Conservation (phyloP, 805 yeast genomes). For the Spathaspora arborariae region DNA sequence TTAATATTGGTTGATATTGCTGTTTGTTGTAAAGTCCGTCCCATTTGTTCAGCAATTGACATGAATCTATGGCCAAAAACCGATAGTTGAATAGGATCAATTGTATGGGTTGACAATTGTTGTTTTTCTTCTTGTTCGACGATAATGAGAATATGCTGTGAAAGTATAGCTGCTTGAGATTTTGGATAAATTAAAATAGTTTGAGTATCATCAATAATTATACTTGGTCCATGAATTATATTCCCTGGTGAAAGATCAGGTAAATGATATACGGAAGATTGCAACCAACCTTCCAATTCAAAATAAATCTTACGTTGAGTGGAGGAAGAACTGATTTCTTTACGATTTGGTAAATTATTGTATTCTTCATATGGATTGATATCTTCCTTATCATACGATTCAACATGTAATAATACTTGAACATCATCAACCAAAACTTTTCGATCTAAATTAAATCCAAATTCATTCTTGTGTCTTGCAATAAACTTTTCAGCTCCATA, state of each 20-base stretch:
- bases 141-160: slow-evolving; percentile 27
- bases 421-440: slow-evolving; percentile 35
- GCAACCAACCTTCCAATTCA: slow-evolving; percentile 27
- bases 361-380: slow-evolving; percentile 52
- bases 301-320: slow-evolving; percentile 20
- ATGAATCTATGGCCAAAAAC: slow-evolving; percentile 41
- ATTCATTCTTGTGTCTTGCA: slow-evolving; percentile 28
- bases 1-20: slow-evolving; percentile 44
- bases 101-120: slow-evolving; percentile 21
- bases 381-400: slow-evolving; percentile 41
- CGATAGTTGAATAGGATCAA: slow-evolving; percentile 37
- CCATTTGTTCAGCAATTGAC: slow-evolving; percentile 43
- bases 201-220: slow-evolving; percentile 33
- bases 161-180: slow-evolving; percentile 25
- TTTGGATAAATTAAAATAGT: slow-evolving; percentile 30
- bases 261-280: slow-evolving; percentile 20
- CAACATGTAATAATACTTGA: slow-evolving; percentile 55
- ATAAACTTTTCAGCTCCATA: slow-evolving; percentile 23
- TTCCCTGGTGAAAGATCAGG: slow-evolving; percentile 19
- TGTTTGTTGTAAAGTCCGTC: slow-evolving; percentile 41
- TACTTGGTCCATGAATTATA: slow-evolving; percentile 25
- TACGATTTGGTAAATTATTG: slow-evolving; percentile 10
- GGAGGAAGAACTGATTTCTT: slow-evolving; percentile 6
- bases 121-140: slow-evolving; percentile 22
- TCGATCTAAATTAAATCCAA: slow-evolving; percentile 35